A percentile compares a stretch with the other conserved stretches of the same genome.
Evolutionary conservation across 805 yeast genomes (phyloP).

Genomic region (Wickerhamiella sorbophila): DNA sequence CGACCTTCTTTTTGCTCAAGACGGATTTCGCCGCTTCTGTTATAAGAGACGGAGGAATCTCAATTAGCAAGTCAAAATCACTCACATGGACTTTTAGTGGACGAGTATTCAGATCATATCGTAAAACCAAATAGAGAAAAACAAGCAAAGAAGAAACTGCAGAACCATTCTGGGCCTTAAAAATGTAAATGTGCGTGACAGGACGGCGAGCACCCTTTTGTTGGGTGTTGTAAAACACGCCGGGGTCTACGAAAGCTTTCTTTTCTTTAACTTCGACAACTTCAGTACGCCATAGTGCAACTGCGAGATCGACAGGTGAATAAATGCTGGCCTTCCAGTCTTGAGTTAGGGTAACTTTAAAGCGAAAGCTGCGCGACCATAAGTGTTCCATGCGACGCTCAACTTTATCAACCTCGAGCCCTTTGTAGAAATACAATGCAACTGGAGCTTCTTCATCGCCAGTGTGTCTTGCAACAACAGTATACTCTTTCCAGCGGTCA

Average conservation of each 20-base stretch:
- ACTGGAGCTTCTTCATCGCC: constrained; percentile 39
- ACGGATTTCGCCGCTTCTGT: background rate
- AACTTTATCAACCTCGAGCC: constrained; percentile 25
- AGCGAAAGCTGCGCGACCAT: constrained; percentile 16
- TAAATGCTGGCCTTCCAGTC: constrained; percentile 37
- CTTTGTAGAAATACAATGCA: constrained; percentile 46
- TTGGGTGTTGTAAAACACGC: background rate
- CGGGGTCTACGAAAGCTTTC: background rate
- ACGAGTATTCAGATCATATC: background rate
- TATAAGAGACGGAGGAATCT: background rate
- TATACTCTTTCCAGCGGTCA: constrained; percentile 71
- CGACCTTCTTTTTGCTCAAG: background rate
- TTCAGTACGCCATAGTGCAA: constrained; percentile 34
- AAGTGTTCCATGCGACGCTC: constrained; percentile 10
- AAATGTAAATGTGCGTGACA: constrained; percentile 2
- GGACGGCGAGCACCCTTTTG: background rate
- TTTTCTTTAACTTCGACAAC: background rate
- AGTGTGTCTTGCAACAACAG: constrained; percentile 56
- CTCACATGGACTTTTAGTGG: constrained; percentile 5
- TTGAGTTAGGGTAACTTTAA: constrained; percentile 16
- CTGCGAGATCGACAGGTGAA: constrained; percentile 55
- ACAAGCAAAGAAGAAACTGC: constrained; percentile 7
- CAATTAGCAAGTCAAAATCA: constrained; percentile 3
- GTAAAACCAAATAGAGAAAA: constrained; percentile 1
- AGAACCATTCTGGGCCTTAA: constrained; percentile 2